A percentile compares a stretch with the other conserved stretches of the same genome.
These are phyloP conservation scores for Heliamphora pulchella DNA, from an alignment of 179 eudicot genomes.

Conservation along the genomic window DNA sequence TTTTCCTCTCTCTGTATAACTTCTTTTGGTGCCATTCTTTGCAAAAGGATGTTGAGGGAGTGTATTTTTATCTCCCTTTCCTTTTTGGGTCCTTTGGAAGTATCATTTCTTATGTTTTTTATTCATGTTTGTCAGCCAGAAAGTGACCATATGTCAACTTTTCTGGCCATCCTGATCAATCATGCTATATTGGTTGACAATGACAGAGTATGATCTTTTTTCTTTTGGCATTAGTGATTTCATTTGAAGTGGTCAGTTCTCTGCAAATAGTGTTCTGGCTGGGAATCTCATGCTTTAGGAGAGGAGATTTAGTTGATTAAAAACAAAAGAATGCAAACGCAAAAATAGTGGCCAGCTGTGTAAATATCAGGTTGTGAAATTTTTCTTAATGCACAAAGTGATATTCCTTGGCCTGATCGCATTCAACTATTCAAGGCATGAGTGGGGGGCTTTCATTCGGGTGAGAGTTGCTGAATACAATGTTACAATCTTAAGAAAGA, in stretches of 20 bases:
- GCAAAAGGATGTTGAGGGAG: neutral
- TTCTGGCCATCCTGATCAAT: neutral
- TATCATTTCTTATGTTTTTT: neutral
- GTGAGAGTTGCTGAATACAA: too few relatives aligned
- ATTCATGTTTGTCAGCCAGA: neutral
- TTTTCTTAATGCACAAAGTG: neutral
- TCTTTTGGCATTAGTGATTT: neutral
- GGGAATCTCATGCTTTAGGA: neutral
- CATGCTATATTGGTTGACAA: neutral
- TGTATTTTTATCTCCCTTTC: neutral
- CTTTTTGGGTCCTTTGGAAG: too few relatives aligned
- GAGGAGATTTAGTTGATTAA: neutral
- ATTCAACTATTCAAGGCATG: neutral
- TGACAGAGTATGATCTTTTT: neutral
- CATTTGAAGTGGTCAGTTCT: neutral
- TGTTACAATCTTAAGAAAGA: neutral
- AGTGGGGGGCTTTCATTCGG: neutral
- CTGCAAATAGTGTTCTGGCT: neutral
- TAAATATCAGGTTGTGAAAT: neutral
- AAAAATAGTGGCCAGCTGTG: neutral
- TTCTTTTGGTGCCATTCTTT: neutral
- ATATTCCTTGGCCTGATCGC: too few relatives aligned
- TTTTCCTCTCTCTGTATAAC: too few relatives aligned
- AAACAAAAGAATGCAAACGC: too few relatives aligned
- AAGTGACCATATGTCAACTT: neutral